phyloP scores from a whole-genome alignment of 352 stramenopile species.

The Phytophthora citricola region DNA sequence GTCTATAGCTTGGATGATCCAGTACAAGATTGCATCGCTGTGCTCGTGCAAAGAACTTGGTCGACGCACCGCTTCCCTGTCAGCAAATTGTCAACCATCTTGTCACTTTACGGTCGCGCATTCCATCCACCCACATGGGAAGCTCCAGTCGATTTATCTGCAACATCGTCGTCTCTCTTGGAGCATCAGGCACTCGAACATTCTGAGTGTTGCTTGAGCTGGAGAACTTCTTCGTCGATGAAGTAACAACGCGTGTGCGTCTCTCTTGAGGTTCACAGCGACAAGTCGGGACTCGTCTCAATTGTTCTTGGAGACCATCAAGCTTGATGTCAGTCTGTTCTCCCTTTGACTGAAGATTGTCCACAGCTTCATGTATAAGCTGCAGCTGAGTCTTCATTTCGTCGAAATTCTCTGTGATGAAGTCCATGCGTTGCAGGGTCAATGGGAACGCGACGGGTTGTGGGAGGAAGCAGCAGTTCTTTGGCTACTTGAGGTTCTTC shows the following conservation, averaged over 20 bases:
- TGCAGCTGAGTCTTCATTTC: conserved; percentile 37
- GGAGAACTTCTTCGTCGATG: not conserved
- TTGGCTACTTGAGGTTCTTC: not conserved
- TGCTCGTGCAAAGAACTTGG: conserved; percentile 15
- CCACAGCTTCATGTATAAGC: conserved; percentile 26
- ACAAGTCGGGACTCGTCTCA: conserved; percentile 13
- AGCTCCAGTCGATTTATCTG: conserved; percentile 25
- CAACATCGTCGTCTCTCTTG: conserved; percentile 1
- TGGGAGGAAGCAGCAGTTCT: conserved; percentile 10
- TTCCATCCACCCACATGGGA: conserved; percentile 21
- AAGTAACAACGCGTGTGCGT: not conserved
- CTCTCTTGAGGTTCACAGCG: conserved; percentile 6
- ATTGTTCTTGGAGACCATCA: conserved; percentile 5
- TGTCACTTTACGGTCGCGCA: not conserved
- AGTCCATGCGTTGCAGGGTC: conserved; percentile 13
- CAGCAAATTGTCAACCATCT: not conserved
- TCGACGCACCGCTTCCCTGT: conserved; percentile 7
- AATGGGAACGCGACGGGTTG: conserved; percentile 1
- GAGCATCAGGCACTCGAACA: not conserved
- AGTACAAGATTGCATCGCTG: conserved; percentile 17
- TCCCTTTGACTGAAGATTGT: conserved; percentile 16
- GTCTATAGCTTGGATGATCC: conserved; percentile 20
- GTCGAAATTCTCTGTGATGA: conserved; percentile 17
- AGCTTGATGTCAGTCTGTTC: conserved; percentile 10
- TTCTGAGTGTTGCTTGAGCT: not conserved